Evolutionary conservation across 2,329 filamentous ascomycete species (phyloP), one percentile per base, ranked within the genome.

Genomic region (Phaeophleospora eucalypticola): DNA sequence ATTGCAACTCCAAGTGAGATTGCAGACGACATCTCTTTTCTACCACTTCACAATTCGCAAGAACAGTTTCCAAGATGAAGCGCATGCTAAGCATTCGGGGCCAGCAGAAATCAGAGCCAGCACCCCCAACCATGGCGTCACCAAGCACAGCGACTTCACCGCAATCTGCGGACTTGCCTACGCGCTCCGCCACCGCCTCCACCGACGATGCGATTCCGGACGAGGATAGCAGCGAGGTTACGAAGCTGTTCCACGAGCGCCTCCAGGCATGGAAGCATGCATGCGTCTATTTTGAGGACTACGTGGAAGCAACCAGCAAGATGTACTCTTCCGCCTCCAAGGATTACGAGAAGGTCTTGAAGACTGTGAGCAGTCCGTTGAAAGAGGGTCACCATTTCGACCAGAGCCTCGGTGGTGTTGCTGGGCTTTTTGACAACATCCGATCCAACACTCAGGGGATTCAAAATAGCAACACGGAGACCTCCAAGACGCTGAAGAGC

Each of bases 251-350:
- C 54, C 78, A 84, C 45, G 89, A 97, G 74, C 83, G 93, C 56
- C 77, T 98, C 51, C 86, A 87, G 62, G 93, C 93, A 38, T 98
- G 89, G 89, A 97, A 96, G 68, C 91, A 97, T 68, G 88, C 90
- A 51, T 87, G 89, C 53, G 87, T 78, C 46, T 91, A 95, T 65
- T 78, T 98, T 39, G 89, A 97, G 70, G 89, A 95, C 42, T 98
- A 96, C 67, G 78, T 97, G 61, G 75, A 74, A 21, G 83, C 86
- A 4, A 87, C 89, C 3, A 89, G 95, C 68, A 96, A 91, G 76
- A 77, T 88, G 48, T 85, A 96, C 65, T 85, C 83, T 64, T 78
- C 81, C 9, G 86, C 95, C 59, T 83, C 88, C 45, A 97, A 95
- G 74, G 91, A 97, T 68, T 95, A 95, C 63, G 90, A 97, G 73